Evolutionary conservation across 2,329 filamentous ascomycete species (phyloP), one percentile per base, ranked within the genome.

Genomic region (Ophiostoma montium): DNA sequence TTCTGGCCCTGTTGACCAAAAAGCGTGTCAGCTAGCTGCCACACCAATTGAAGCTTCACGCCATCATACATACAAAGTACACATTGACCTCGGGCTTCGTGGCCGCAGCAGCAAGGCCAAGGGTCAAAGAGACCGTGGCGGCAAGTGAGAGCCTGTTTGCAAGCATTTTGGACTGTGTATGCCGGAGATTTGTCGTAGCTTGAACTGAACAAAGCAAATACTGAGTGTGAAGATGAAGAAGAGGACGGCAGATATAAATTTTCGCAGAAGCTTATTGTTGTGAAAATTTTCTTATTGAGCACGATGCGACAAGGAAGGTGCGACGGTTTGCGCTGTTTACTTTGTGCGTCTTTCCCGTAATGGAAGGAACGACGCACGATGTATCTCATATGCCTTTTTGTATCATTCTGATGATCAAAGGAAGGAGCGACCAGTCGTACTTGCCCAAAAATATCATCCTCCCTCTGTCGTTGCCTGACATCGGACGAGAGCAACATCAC

Each of bases 1-100:
- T 27, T 12, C n/a, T 43, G 49, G 6, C 49, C 49, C 49, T 50
- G 27, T 11, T 7, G 10, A 16, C 1, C 32, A 36, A 30, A 31
- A 23, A 30, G 9, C 30, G 15, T n/a, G 16, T 42, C 5, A 30
- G 35, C 33, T 8, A 8, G 15, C 5, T 18, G 6, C 21, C 8
- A 16, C 8, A 9, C 6, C 1, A 23, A 13, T 3, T 10, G 4
- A 33, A 12, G 16, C 12, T 5, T 5, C 19, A 33, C 23, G 32
- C 16, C 10, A 11, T 18, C 5, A 8, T 11, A 42, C 48, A 12
- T 42, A 50, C 49, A 38, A 50, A 50, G 15, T 50, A 50, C 2
- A 47, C 44, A 10, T 47, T 47, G 30, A 50, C 44, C 1, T 35
- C 49, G 2, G 44, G 38, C 12, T 35, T 46, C 12, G 18, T 16